A percentile compares a stretch with the other conserved stretches of the same genome.
Evolutionary conservation across 78 protist genomes (phyloP).

Genomic region (Ministeria vibrans): DNA sequence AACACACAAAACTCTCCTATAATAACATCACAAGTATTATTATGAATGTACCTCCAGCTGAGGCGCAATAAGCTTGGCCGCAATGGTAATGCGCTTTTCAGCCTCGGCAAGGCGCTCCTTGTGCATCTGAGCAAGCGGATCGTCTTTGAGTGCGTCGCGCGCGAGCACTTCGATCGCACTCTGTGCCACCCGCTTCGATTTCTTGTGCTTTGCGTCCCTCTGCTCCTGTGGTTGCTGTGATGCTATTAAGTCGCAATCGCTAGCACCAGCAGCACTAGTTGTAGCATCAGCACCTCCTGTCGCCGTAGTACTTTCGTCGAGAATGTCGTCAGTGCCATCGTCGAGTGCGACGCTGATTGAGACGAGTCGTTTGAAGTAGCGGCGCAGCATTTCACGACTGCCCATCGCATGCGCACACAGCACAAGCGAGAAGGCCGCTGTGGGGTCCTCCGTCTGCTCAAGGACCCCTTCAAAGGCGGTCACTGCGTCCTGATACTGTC

Average conservation of each 20-base stretch:
- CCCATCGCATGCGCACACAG: conserved; percentile 67
- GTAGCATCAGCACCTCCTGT: too few relatives aligned
- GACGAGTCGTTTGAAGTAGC: conserved; percentile 12
- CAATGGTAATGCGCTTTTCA: not conserved
- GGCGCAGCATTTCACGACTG: conserved; percentile 31
- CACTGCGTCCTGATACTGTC: conserved; percentile 67
- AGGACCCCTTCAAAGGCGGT: conserved; percentile 36
- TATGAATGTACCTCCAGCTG: conserved; percentile 28
- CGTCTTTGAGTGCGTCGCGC: not conserved
- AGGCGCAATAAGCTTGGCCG: conserved; percentile 66
- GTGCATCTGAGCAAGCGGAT: not conserved
- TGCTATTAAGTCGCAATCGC: too few relatives aligned
- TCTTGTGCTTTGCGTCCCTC: too few relatives aligned
- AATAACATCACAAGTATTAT: too few relatives aligned
- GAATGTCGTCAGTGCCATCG: too few relatives aligned
- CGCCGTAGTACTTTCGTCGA: too few relatives aligned
- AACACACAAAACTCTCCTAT: too few relatives aligned
- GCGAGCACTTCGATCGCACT: not conserved
- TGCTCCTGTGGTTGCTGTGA: too few relatives aligned
- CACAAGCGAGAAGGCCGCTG: conserved; percentile 49
- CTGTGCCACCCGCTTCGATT: too few relatives aligned
- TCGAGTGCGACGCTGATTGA: not conserved
- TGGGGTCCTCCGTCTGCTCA: conserved; percentile 40
- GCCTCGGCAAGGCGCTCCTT: not conserved
- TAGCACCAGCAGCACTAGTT: too few relatives aligned